Percentiles rank a stretch among this genome's conserved stretches.
Conservation (phyloP, 1,284 basidiomycete genomes). For the Sparassis latifolia region DNA sequence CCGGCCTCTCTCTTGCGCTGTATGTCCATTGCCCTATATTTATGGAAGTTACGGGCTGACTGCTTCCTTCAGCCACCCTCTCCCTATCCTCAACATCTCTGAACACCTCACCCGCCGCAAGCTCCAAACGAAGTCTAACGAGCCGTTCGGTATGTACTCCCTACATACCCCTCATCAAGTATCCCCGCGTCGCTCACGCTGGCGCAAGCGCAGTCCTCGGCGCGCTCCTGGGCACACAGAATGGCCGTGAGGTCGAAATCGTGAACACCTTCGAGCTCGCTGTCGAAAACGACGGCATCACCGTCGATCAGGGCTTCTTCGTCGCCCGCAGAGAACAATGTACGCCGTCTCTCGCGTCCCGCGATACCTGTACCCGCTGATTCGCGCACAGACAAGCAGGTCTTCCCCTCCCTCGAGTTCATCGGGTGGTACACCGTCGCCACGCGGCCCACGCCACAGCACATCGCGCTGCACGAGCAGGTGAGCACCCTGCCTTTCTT, state of each 20-base stretch:
- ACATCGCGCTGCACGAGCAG: slow-evolving; percentile 84
- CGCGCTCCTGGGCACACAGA: slow-evolving; percentile 90
- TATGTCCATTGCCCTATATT: slow-evolving; percentile 28
- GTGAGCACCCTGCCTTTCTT: slow-evolving; percentile 31
- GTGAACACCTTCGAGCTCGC: slow-evolving; percentile 94
- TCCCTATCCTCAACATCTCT: slow-evolving; percentile 94
- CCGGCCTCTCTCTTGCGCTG: slow-evolving; percentile 67
- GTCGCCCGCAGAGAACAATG: slow-evolving; percentile 85
- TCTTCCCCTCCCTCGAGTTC: slow-evolving; percentile 93
- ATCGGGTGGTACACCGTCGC: slow-evolving; percentile 97
- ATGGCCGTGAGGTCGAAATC: slow-evolving; percentile 91
- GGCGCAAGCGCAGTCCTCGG: slow-evolving; percentile 64
- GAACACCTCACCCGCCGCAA: slow-evolving; percentile 87
- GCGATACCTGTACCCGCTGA: neutral
- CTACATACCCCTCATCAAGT: neutral
- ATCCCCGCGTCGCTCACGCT: too few relatives aligned
- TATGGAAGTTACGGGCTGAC: slow-evolving; percentile 5
- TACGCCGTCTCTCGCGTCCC: slow-evolving; percentile 31
- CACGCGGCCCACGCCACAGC: slow-evolving; percentile 57
- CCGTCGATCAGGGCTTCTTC: slow-evolving; percentile 79
- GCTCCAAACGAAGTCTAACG: slow-evolving; percentile 57
- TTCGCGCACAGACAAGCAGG: slow-evolving; percentile 80
- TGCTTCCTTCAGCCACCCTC: slow-evolving; percentile 66
- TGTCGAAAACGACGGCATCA: slow-evolving; percentile 43
- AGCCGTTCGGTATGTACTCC: slow-evolving; percentile 55